These are phyloP conservation scores for Gliomastix tumulicola DNA, from an alignment of 2,329 filamentous ascomycete genomes.

Conservation along the genomic window DNA sequence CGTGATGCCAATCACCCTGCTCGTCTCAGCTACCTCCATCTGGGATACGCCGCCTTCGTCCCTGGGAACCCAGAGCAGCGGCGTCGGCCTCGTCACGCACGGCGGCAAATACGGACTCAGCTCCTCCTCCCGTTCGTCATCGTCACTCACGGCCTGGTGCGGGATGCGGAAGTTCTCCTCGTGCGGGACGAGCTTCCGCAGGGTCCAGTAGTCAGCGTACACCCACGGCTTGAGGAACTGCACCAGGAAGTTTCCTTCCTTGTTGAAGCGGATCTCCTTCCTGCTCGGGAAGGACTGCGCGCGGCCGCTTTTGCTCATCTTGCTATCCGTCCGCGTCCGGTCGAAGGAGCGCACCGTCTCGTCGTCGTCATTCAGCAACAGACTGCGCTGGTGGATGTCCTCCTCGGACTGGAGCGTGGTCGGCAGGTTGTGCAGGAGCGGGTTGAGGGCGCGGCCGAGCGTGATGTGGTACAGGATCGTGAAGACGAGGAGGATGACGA, in stretches of 20 bases:
- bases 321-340: conserved; percentile 7
- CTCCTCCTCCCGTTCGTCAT: too few species aligned
- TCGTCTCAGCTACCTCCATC: conserved; percentile 64
- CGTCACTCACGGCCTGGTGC: too few species aligned
- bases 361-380: conserved; percentile 4
- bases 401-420: conserved; percentile 43
- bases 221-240: conserved; percentile 70
- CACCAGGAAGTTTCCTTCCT: conserved; percentile 32
- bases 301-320: too few species aligned
- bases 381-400: conserved; percentile 21
- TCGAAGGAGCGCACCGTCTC: conserved; percentile 6
- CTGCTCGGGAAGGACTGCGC: conserved; percentile 12
- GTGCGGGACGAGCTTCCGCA: conserved; percentile 64
- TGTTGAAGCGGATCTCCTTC: conserved; percentile 1
- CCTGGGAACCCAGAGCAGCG: conserved; percentile 68
- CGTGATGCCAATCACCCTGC: conserved; percentile 59
- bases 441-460: conserved; percentile 61
- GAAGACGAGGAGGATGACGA: conserved; percentile 69
- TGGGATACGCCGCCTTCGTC: conserved; percentile 62
- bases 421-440: conserved; percentile 66
- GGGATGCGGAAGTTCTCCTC: conserved; percentile 43
- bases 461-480: conserved; percentile 70
- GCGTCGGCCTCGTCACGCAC: conserved; percentile 51
- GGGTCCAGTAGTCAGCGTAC: conserved; percentile 62
- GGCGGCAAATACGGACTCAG: conserved; percentile 67